Percentiles rank a stretch among this genome's conserved stretches.
Evolutionary conservation across 495 filamentous ascomycete genomes (phyloP).

Genomic region (Barbatosphaeria neglecta): DNA sequence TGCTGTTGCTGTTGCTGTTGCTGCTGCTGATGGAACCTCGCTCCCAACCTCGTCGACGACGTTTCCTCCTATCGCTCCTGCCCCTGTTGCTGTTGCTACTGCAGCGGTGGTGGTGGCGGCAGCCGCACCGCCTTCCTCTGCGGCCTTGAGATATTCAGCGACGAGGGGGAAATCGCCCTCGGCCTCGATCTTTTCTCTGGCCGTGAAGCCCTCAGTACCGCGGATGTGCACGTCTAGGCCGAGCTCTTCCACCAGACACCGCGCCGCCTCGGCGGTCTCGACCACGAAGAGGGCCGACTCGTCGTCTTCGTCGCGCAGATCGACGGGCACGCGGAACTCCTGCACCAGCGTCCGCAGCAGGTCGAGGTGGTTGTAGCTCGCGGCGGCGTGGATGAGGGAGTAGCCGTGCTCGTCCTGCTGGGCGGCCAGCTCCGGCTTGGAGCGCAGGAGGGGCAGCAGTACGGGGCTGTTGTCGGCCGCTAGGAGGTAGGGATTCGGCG

Average conservation of each 20-base stretch:
- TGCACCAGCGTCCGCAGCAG: constrained; percentile 68
- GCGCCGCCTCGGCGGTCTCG: constrained; percentile 66
- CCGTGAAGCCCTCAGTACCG: constrained; percentile 57
- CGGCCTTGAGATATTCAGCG: constrained; percentile 50
- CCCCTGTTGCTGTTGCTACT: neutral
- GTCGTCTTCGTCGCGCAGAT: constrained; percentile 75
- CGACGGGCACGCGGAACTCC: constrained; percentile 64
- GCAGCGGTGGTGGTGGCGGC: too few relatives aligned
- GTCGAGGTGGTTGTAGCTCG: constrained; percentile 76
- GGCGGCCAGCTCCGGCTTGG: constrained; percentile 54
- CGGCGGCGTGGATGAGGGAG: constrained; percentile 82
- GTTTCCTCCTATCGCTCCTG: constrained; percentile 9
- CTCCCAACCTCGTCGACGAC: too few relatives aligned
- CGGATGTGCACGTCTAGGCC: constrained; percentile 49
- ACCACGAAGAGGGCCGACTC: constrained; percentile 85
- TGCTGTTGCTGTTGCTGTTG: constrained; percentile 1
- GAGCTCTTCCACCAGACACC: constrained; percentile 69
- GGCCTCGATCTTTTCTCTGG: constrained; percentile 55
- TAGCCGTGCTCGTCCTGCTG: constrained; percentile 75
- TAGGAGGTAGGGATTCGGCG: constrained; percentile 63
- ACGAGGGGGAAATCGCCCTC: constrained; percentile 62
- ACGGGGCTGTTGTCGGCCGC: constrained; percentile 62
- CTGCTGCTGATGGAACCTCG: too few relatives aligned
- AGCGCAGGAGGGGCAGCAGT: constrained; percentile 53
- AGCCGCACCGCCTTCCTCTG: constrained; percentile 24